phyloP scores from a whole-genome alignment of 164 flowering plant species.

The Magnolia officinalis region DNA sequence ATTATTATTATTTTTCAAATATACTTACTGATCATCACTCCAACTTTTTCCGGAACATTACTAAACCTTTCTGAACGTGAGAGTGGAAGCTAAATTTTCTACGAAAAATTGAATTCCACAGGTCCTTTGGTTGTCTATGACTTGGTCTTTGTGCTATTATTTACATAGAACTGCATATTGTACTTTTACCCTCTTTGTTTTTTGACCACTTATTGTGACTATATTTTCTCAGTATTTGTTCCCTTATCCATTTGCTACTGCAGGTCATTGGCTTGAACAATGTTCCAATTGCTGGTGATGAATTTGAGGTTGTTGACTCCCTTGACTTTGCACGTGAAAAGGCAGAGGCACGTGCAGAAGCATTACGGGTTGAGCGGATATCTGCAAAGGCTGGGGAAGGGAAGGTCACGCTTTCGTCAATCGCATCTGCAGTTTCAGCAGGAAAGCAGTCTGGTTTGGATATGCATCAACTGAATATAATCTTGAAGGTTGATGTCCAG shows the following conservation, averaged over 20 bases:
- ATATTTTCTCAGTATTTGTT: constrained; percentile 2
- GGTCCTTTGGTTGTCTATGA: not conserved
- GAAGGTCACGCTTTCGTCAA: constrained; percentile 81
- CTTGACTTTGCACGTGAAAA: constrained; percentile 79
- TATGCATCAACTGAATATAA: constrained; percentile 83
- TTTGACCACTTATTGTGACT: not conserved
- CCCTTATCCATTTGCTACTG: constrained; percentile 1
- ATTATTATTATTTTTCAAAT: not conserved
- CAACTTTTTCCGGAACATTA: not conserved
- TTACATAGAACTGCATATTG: not conserved
- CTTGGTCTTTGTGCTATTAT: not conserved
- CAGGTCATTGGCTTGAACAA: constrained; percentile 82
- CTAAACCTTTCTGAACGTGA: not conserved
- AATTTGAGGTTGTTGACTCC: constrained; percentile 78
- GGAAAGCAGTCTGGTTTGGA: constrained; percentile 76
- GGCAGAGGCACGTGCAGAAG: constrained; percentile 64
- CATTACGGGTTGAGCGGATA: constrained; percentile 53
- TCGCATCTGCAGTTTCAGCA: constrained; percentile 76
- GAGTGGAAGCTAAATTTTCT: not conserved
- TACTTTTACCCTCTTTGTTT: not conserved
- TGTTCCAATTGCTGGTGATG: constrained; percentile 93
- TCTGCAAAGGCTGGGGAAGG: constrained; percentile 85
- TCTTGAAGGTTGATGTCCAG: constrained; percentile 95
- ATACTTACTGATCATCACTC: not conserved
- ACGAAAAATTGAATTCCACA: not conserved